phyloP scores from a whole-genome alignment of 139 green algal species.

The Tetratostichococcus sp. region DNA sequence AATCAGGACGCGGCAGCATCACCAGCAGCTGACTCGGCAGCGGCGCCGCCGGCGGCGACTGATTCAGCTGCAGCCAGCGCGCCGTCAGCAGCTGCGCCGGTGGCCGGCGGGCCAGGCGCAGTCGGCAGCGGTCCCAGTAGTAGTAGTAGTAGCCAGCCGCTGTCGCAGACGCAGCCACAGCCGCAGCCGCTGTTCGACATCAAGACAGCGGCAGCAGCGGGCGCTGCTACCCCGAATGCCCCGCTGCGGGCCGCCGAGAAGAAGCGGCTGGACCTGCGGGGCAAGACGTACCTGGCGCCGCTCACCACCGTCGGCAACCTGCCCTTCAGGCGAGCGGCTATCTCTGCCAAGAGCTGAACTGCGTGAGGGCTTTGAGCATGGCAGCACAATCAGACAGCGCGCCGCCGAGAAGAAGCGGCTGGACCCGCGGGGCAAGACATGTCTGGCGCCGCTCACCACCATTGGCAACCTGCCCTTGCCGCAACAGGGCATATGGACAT shows the following conservation, averaged over 20 bases:
- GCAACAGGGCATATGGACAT: no score
- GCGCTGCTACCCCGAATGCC: slow-evolving; percentile 26
- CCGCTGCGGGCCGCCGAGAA: slow-evolving; percentile 42
- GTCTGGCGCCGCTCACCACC: slow-evolving; percentile 94
- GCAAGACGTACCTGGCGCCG: slow-evolving; percentile 90
- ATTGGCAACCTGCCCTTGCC: slow-evolving; percentile 95
- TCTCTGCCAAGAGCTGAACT: no score
- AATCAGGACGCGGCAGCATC: no score
- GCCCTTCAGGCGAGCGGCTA: slow-evolving; percentile 72
- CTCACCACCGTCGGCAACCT: slow-evolving; percentile 97
- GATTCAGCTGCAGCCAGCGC: no score
- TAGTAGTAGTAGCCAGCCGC: not conserved
- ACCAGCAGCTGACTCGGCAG: no score
- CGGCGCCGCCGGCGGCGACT: no score
- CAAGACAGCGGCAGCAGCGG: not conserved
- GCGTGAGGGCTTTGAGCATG: no score
- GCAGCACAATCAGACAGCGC: no score
- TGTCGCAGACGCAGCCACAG: not conserved
- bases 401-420: slow-evolving; percentile 50
- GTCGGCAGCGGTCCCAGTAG: not conserved
- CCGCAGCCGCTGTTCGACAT: not conserved
- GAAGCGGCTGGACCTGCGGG: slow-evolving; percentile 68
- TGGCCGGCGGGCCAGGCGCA: no score
- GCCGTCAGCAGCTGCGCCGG: no score
- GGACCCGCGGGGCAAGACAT: slow-evolving; percentile 83